Conservation (phyloP, 306 rosid genomes). For the Prosopis cineraria region DNA sequence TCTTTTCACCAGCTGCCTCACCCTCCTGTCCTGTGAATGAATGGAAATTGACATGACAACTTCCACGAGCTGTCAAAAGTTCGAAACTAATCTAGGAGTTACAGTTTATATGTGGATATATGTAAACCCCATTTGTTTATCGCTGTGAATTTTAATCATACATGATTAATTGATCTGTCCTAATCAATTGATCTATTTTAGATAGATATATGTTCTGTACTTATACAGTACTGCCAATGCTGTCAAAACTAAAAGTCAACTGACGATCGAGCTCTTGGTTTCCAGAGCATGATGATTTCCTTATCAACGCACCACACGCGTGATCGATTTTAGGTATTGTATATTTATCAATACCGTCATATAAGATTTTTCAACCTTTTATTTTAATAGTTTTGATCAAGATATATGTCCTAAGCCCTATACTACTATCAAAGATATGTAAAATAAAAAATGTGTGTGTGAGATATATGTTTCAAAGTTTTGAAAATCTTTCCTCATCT, state of each 20-base stretch:
- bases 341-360: no score
- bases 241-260: neutral
- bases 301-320: neutral
- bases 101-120: neutral
- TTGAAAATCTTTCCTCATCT: neutral
- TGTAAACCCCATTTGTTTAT: no score
- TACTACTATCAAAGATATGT: no score
- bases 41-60: conserved; percentile 2
- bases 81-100: no score
- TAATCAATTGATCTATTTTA: neutral
- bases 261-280: neutral
- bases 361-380: neutral
- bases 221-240: neutral
- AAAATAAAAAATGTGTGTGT: no score
- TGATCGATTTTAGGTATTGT: no score
- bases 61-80: neutral
- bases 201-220: neutral
- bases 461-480: neutral
- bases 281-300: neutral
- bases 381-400: no score
- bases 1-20: neutral
- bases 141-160: no score
- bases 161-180: neutral
- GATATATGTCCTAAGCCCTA: no score
- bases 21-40: neutral